Percentiles rank a stretch among this genome's conserved stretches.
phyloP scores from a whole-genome alignment of 192 early-diverging fungal genomes.

The Thamnidium elegans region DNA sequence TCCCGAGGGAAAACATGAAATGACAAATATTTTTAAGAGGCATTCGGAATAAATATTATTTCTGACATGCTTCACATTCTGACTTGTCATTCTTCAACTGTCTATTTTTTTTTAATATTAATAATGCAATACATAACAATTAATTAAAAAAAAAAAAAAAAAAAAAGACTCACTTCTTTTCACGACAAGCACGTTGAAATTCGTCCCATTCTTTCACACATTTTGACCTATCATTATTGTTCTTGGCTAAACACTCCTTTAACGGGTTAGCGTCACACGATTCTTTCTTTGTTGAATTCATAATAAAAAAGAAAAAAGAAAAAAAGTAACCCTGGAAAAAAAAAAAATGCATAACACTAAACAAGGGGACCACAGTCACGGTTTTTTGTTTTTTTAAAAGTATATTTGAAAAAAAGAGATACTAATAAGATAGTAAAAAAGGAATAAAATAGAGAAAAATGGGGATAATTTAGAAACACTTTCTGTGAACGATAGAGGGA shows the following conservation, averaged over 20 bases:
- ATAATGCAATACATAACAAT: background rate
- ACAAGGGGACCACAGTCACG: no score
- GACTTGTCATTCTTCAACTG: background rate
- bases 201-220: constrained; percentile 63
- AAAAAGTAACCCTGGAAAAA: background rate
- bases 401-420: no score
- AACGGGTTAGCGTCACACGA: constrained; percentile 59
- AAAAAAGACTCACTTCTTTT: constrained; percentile 30
- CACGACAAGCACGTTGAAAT: constrained; percentile 54
- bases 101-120: background rate
- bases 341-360: no score
- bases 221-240: constrained; percentile 57
- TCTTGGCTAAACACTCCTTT: constrained; percentile 50
- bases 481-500: constrained; percentile 58
- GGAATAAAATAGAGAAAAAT: constrained; percentile 1
- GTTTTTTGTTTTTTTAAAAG: no score
- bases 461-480: constrained; percentile 42
- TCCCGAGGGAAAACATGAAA: constrained; percentile 8
- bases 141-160: background rate
- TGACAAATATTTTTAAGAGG: background rate
- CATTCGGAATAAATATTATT: background rate
- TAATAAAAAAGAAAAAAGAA: background rate
- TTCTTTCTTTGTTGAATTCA: constrained; percentile 13
- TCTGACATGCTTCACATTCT: background rate
- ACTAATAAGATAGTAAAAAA: background rate